Base-by-base conservation (phyloP, 441 rosid genomes). In the Mallotus repandus region DNA sequence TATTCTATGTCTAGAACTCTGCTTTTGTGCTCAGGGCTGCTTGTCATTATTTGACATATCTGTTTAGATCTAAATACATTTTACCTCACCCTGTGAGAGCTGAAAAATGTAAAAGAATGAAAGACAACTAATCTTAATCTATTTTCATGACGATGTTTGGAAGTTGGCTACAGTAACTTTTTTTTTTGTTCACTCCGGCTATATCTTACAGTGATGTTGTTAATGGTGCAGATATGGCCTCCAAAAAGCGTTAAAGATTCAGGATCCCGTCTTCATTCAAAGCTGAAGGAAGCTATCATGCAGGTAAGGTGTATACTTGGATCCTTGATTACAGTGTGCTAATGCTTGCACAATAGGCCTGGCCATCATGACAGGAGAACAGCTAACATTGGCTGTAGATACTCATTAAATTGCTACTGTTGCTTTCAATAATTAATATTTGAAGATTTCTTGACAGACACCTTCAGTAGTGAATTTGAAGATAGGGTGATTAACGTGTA, bases 171-270 rank as follows among this genome's bases (percentile, higher is more conserved):
- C n/a, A 7, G 29, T 11, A 41, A 19, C 63, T 12, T 38, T 45
- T 63, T 72, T 52, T 58, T n/a, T n/a, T n/a, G 41, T 63, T n/a
- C 22, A 19, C 64, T 16, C 4, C 70, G 32, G 21, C 50, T 75
- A 64, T 70, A 78, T 69, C 80, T 67, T 54, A 29, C 41, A 54
- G 66, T 52, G 75, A 15, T 68, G 58, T 65, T 74, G 1, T 11
- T 80, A 14, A 56, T 80, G 66, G 21, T 82, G 80, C 85, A 96
- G 99, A 87, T 96, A 83, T 96, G 98, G 97, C 99, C 99, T 86
- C 98, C 99, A 52, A 93, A 93, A 84, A 89, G 81, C 83, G 86
- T 96, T 74, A 93, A 93, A 82, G 99, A 96, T 84, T 88, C 97
- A 32, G 97, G 97, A 75, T 93, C 98, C 58, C 80, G 80, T 78